These are phyloP conservation scores for Arctostaphylos glauca DNA, from an alignment of 148 eudicot genomes.

Conservation along the genomic window DNA sequence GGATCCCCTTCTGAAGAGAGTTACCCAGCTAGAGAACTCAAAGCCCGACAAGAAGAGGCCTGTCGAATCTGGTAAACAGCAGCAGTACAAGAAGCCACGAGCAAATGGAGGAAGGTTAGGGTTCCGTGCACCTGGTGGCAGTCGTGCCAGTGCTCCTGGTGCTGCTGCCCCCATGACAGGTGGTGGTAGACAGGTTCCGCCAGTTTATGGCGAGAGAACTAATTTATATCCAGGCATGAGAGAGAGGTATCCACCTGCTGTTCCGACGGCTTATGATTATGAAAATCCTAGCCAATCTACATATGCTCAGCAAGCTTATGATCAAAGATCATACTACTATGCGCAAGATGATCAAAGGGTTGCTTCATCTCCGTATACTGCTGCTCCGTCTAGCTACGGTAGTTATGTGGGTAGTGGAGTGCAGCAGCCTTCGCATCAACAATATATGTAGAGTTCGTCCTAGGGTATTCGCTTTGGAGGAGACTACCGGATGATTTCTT, in stretches of 20 bases:
- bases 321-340: slow-evolving; percentile 37
- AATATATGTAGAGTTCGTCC: slow-evolving; percentile 23
- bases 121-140: slow-evolving; percentile 14
- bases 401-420: slow-evolving; percentile 18
- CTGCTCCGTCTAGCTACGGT: slow-evolving; percentile 33
- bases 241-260: slow-evolving; percentile 32
- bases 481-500: slow-evolving; percentile 5
- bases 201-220: slow-evolving; percentile 17
- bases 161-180: background rate
- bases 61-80: slow-evolving; percentile 27
- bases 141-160: slow-evolving; percentile 14
- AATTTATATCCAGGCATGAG: slow-evolving; percentile 15
- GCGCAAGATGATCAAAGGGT: slow-evolving; percentile 29
- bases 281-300: slow-evolving; percentile 31
- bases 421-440: slow-evolving; percentile 32
- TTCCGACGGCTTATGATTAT: slow-evolving; percentile 26
- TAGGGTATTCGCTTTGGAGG: background rate
- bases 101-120: slow-evolving; percentile 30
- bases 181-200: slow-evolving; percentile 24
- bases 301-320: slow-evolving; percentile 36
- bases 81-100: slow-evolving; percentile 37
- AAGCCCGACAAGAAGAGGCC: slow-evolving; percentile 41
- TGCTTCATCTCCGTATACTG: slow-evolving; percentile 19
- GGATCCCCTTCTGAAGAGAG: slow-evolving; percentile 52
- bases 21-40: slow-evolving; percentile 48